phyloP scores from a whole-genome alignment of 164 flowering plant species.

The Cinnamomum chago region DNA sequence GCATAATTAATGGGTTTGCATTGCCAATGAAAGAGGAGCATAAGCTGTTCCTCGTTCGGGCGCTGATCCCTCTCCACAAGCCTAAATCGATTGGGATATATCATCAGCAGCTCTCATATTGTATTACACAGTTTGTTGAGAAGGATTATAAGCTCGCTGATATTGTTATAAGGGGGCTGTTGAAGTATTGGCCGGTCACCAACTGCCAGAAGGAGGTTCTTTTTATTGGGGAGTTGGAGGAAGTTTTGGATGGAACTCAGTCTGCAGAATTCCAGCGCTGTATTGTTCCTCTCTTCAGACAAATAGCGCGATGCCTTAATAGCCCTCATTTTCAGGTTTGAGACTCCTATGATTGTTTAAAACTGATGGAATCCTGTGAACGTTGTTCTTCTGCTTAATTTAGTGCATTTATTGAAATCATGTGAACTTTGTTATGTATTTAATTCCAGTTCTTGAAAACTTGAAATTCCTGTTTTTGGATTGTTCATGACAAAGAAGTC shows the following conservation, averaged over 20 bases:
- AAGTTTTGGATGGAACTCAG: constrained; percentile 42
- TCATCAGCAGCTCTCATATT: constrained; percentile 50
- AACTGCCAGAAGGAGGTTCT: constrained; percentile 49
- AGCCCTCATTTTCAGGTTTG: constrained; percentile 49
- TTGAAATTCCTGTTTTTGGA: no score
- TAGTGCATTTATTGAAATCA: no score
- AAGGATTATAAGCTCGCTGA: constrained; percentile 42
- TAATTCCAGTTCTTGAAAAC: no score
- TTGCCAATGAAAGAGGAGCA: constrained; percentile 58
- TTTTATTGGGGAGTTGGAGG: constrained; percentile 48
- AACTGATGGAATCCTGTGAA: not conserved
- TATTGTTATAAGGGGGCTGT: constrained; percentile 45
- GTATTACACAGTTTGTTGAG: constrained; percentile 48
- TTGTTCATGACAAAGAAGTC: no score
- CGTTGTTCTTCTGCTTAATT: not conserved
- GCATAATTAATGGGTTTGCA: constrained; percentile 52
- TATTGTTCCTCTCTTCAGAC: constrained; percentile 49
- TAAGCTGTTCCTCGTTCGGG: constrained; percentile 48
- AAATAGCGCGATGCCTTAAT: constrained; percentile 46
- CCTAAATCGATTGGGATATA: constrained; percentile 39
- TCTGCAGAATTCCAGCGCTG: constrained; percentile 40
- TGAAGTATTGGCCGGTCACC: constrained; percentile 53
- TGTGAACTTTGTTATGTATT: no score
- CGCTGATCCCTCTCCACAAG: constrained; percentile 52
- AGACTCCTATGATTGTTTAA: not conserved